Base-by-base conservation (phyloP, 2,329 filamentous ascomycete species). In the Aspergillus quadricinctus region DNA sequence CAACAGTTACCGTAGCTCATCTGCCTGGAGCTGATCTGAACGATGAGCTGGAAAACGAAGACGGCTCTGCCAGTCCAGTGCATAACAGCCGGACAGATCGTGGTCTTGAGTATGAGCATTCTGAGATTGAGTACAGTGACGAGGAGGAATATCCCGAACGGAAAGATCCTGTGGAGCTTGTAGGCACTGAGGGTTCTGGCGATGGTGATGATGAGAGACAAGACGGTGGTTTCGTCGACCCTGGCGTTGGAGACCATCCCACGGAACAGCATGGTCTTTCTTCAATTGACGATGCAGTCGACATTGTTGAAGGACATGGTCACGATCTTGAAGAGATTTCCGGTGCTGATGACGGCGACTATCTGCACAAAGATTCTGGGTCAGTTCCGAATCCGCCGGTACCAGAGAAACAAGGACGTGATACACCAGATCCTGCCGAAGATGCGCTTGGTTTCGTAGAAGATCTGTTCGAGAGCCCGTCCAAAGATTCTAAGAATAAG, bases 371-470 rank as follows among this genome's bases (percentile, higher is more conserved):
- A 48, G 52, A 70, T 57, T 56, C 58, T 40, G 54, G 67, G 57
- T 40, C 63, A 37, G 49, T 59, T 31, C 48, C 64, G 58, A 62
- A 64, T 25, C 51, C 53, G 27, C 54, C 60, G 28, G 48, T 50
- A 31, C 29, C 58, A 49, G 56, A 56, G 21, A 57, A 48, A 41
- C 52, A 60, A 23, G 54, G 59, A 45, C 59, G 60, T 43, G 41
- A 53, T 21, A 55, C 59, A 21, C 56, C 58, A 25, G 62, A 64
- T 10, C 60, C 62, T 23, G 60, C 62, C 43, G 61, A 74, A 61
- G 65, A 72, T 55, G 57, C 70, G 50, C 65, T 72, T 49, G 71
- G 64, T 52, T 65, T 68, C 53, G 62, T 68, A 55, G 71, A 71
- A 53, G 71, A 72, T 48, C 48, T 70, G 17, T 64, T 72, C 56